Evolutionary conservation across 345 rosid genomes (phyloP).

Genomic region (Ceriops tagal): DNA sequence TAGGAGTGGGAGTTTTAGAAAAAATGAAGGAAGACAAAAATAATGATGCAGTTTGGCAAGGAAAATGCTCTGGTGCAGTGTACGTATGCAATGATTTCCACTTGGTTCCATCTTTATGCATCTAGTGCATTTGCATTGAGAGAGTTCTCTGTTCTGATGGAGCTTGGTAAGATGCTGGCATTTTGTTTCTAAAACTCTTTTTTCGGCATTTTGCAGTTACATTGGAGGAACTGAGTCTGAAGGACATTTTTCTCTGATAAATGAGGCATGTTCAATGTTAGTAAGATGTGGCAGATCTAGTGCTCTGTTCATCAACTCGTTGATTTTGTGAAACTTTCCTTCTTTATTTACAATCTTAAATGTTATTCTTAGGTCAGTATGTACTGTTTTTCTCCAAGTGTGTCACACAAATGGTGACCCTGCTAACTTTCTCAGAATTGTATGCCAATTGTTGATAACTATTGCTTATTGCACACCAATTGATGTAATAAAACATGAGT

Average conservation of each 20-base stretch:
- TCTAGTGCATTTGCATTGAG: neutral
- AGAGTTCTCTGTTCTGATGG: slow-evolving; percentile 4
- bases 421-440: slow-evolving; percentile 2
- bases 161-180: slow-evolving; percentile 8
- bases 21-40: slow-evolving; percentile 68
- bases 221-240: slow-evolving; percentile 84
- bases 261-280: slow-evolving; percentile 95
- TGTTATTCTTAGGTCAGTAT: neutral
- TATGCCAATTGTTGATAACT: neutral
- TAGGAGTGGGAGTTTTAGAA: slow-evolving; percentile 58
- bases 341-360: neutral
- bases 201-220: slow-evolving; percentile 47
- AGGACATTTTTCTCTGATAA: slow-evolving; percentile 91
- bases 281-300: slow-evolving; percentile 30
- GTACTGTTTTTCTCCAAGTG: neutral
- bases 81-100: slow-evolving; percentile 48
- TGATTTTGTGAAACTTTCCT: neutral
- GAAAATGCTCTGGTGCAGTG: slow-evolving; percentile 99
- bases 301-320: neutral
- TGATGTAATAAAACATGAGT: no score
- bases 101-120: neutral
- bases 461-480: no score
- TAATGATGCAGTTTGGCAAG: slow-evolving; percentile 82
- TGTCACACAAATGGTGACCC: neutral
- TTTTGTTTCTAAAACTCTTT: neutral